A percentile compares a stretch with the other conserved stretches of the same genome.
phyloP scores from a whole-genome alignment of 208 protist genomes.

The Leishmania tropica region DNA sequence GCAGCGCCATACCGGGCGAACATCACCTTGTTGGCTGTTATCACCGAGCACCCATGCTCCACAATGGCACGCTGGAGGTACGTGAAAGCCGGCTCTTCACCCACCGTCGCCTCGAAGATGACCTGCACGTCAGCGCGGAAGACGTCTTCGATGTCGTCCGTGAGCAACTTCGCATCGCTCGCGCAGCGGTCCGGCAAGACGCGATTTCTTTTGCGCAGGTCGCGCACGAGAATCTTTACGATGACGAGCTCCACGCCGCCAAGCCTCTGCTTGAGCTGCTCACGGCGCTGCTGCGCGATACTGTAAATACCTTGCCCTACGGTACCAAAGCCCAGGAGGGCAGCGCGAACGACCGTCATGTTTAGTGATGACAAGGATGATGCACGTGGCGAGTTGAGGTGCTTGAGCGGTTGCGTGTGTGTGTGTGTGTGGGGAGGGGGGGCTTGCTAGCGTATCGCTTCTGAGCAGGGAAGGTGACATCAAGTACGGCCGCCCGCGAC shows the following conservation, averaged over 20 bases:
- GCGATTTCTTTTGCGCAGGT: slow-evolving; percentile 12
- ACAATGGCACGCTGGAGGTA: slow-evolving; percentile 32
- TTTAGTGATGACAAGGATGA: background rate
- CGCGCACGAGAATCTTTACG: slow-evolving; percentile 38
- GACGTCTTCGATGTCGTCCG: slow-evolving; percentile 25
- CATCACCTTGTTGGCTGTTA: slow-evolving; percentile 52
- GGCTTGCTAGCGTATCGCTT: background rate
- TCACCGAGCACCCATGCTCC: slow-evolving; percentile 35
- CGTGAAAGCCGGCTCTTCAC: slow-evolving; percentile 35
- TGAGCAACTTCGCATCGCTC: slow-evolving; percentile 31
- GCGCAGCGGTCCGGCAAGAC: slow-evolving; percentile 20
- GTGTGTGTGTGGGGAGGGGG: background rate
- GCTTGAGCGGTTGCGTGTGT: background rate
- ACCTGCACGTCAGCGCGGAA: slow-evolving; percentile 27
- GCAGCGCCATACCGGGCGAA: slow-evolving; percentile 33
- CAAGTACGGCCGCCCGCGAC: background rate
- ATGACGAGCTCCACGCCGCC: slow-evolving; percentile 30
- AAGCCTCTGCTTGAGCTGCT: slow-evolving; percentile 29
- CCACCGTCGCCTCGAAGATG: slow-evolving; percentile 42
- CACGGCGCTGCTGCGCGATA: slow-evolving; percentile 32
- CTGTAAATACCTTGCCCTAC: slow-evolving; percentile 47
- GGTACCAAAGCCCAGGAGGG: slow-evolving; percentile 47
- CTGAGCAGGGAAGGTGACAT: background rate
- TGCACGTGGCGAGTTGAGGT: background rate
- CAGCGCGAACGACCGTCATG: slow-evolving; percentile 24